Evolutionary conservation across 1,139 yeast genomes (phyloP), one percentile per base, ranked within the genome.

Genomic region (Dujonia santamariae): DNA sequence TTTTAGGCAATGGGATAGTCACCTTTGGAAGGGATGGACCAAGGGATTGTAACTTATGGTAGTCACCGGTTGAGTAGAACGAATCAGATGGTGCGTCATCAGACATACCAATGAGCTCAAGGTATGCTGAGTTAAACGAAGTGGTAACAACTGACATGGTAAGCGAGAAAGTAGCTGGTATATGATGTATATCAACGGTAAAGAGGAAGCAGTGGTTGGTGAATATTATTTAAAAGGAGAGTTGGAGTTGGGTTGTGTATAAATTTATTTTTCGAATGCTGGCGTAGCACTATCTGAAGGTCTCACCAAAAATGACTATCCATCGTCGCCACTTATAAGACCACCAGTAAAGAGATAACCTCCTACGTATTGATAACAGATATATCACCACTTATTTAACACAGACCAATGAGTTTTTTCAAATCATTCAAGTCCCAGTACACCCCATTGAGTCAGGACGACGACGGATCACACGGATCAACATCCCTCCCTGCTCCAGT

Each of bases 401-500:
- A 21, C 32, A 12, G n/a, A 24, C 6, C 7, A 19, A 66, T 67
- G 73, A 63, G 60, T 45, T 63, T 66, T 54, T 63, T 67, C 44
- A 65, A 63, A 41, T 51, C 63, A 3, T 63, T 66, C 37, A 39
- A 34, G 12, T 40, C 33, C 26, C 50, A 44, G 15, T 67, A 67
- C 46, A 35, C 59, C 1, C 67, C 68, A 9, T 46, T 67, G 36
- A 32, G 57, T 12, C 68, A 63, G 38, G 50, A 47, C 26, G 64
- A 61, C 16, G 64, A 61, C 8, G 31, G 31, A 5, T 63, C 67
- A 1, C n/a, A n/a, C n/a, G n/a, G n/a, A n/a, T n/a, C n/a, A n/a
- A n/a, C n/a, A n/a, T 61, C 66, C 3, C 53, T 66, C 23, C 74
- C 74, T 2, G 54, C 67, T 1, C 73, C 74, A 18, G 72, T 47